Conservation (phyloP, 2,329 filamentous ascomycete genomes). For the Penicillium expansum region DNA sequence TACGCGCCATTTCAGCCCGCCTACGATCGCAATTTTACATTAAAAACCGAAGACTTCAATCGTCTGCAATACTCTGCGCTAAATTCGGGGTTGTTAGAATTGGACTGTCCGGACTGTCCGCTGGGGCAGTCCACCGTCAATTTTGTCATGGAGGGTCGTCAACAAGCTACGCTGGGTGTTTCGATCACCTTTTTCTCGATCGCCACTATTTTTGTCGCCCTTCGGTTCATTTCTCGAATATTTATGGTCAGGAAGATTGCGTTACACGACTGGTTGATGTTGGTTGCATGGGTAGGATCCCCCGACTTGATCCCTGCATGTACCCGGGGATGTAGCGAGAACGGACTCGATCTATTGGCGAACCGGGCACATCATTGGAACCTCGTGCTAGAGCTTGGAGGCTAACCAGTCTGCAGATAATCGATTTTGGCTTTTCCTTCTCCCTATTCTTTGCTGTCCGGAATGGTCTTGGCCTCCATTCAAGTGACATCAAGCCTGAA, state of each 20-base stretch:
- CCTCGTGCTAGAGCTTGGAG: conserved; percentile 2
- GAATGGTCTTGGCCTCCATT: conserved; percentile 46
- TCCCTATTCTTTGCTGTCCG: conserved; percentile 46
- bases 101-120: background rate
- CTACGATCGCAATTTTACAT: background rate
- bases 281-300: conserved; percentile 66
- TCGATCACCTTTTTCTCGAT: conserved; percentile 56
- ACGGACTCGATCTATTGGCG: background rate
- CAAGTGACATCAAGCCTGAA: conserved; percentile 34
- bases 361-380: background rate
- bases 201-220: conserved; percentile 70
- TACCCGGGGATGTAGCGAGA: conserved; percentile 9
- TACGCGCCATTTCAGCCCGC: background rate
- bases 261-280: conserved; percentile 78
- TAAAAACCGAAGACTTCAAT: background rate
- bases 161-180: conserved; percentile 41
- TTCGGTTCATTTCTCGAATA: conserved; percentile 69
- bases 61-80: background rate
- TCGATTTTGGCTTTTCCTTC: conserved; percentile 48
- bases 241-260: conserved; percentile 69
- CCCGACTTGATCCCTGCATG: conserved; percentile 12
- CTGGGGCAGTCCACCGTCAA: background rate
- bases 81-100: background rate
- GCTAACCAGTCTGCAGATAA: conserved; percentile 28
- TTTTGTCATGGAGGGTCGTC: conserved; percentile 34